Conservation (phyloP, 2,329 filamentous ascomycete species). For the Ophiostoma fasciatum region DNA sequence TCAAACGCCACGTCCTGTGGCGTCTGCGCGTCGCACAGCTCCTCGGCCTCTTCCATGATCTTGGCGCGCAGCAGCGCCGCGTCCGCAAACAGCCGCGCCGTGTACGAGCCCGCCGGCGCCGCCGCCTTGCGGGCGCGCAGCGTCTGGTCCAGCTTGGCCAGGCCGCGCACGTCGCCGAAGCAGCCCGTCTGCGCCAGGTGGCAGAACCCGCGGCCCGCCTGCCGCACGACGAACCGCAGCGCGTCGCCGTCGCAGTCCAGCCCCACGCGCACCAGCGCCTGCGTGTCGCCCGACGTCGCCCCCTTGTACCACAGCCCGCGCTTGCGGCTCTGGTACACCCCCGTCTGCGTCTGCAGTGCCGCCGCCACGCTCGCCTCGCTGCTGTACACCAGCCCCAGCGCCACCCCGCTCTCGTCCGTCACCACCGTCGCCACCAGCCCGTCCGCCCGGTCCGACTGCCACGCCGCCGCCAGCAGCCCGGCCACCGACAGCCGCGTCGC, state of each 20-base stretch:
- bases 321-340: slow-evolving; percentile 94
- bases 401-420: slow-evolving; percentile 71
- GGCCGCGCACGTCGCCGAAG: slow-evolving; percentile 71
- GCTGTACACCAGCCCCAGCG: slow-evolving; percentile 86
- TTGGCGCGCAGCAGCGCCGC: slow-evolving; percentile 81
- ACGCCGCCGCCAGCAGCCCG: slow-evolving; percentile 57
- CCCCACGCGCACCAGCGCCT: slow-evolving; percentile 71
- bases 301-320: slow-evolving; percentile 95
- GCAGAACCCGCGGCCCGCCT: slow-evolving; percentile 82
- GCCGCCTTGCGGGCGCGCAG: slow-evolving; percentile 66
- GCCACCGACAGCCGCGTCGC: slow-evolving; percentile 48
- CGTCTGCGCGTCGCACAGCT: slow-evolving; percentile 71
- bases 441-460: slow-evolving; percentile 69
- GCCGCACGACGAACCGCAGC: slow-evolving; percentile 74
- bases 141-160: slow-evolving; percentile 77
- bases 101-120: slow-evolving; percentile 84
- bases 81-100: slow-evolving; percentile 81
- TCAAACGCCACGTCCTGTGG: slow-evolving; percentile 68
- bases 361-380: slow-evolving; percentile 81
- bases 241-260: slow-evolving; percentile 92
- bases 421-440: slow-evolving; percentile 82
- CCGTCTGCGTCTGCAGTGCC: slow-evolving; percentile 60
- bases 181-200: slow-evolving; percentile 85
- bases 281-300: slow-evolving; percentile 82
- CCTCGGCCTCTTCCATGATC: slow-evolving; percentile 96